Evolutionary conservation across 805 yeast genomes (phyloP).

Genomic region (Metschnikowia koreensis): DNA sequence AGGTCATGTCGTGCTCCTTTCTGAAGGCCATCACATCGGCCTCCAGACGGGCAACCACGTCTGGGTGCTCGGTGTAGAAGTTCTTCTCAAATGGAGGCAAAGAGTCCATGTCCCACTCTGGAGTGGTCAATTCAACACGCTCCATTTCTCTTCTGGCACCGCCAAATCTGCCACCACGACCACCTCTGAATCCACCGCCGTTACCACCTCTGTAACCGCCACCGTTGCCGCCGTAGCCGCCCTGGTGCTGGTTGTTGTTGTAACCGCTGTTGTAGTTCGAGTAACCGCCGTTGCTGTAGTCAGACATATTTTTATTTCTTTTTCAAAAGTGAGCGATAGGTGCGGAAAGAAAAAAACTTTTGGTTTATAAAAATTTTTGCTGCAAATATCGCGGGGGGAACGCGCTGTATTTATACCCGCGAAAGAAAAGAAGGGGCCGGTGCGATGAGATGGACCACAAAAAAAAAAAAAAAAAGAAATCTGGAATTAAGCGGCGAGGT

Average conservation of each 20-base stretch:
- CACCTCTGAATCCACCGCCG: constrained; percentile 28
- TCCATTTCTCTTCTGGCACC: constrained; percentile 38
- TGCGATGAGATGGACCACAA: constrained; percentile 1
- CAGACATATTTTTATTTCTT: too few relatives aligned
- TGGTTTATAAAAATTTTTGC: too few relatives aligned
- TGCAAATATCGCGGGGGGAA: too few relatives aligned
- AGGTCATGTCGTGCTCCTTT: constrained; percentile 80
- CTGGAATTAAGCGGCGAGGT: not conserved
- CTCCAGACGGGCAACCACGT: constrained; percentile 71
- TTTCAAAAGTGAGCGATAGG: not conserved
- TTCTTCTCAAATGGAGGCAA: constrained; percentile 93
- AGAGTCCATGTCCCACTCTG: constrained; percentile 74
- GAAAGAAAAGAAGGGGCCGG: not conserved
- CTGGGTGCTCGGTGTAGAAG: constrained; percentile 84
- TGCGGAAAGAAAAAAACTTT: not conserved
- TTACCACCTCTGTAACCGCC: constrained; percentile 20
- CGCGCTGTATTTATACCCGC: constrained; percentile 1
- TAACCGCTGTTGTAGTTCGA: constrained; percentile 35
- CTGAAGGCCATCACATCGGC: constrained; percentile 75
- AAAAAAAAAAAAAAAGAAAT: not conserved
- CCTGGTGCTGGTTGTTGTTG: constrained; percentile 19
- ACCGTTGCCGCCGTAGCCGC: constrained; percentile 20
- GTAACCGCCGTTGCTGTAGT: constrained; percentile 22
- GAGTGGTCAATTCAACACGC: constrained; percentile 56
- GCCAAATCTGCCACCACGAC: constrained; percentile 28